Evolutionary conservation across 2,329 filamentous ascomycete genomes (phyloP), one percentile per base, ranked within the genome.

Genomic region (Xylariales sp.): DNA sequence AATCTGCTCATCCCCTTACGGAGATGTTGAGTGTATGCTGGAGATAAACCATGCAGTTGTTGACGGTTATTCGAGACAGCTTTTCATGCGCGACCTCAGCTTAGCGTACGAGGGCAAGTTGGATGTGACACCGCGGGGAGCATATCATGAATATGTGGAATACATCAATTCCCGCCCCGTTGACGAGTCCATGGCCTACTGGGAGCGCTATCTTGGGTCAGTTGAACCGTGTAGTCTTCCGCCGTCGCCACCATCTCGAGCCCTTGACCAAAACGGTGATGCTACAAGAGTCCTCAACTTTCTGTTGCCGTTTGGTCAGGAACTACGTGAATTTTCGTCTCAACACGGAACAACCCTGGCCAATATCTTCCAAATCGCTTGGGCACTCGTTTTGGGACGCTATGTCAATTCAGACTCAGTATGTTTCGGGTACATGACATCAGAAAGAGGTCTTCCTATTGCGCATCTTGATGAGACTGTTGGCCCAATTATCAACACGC

Each of bases 401-500:
- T 65, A 62, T 45, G 14, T 62, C 41, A 50, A 55, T 34, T 39
- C 52, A 7, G 32, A 41, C 32, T 53, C 50, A 1, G 58, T 39
- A 43, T 68, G 62, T 34, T 68, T 68, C n/a, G 66, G 66, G 7
- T 54, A 62, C 46, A 55, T 68, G 39, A 41, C 46, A 7, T 62
- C 66, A 0, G 66, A n/a, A 30, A 57, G 66, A 36, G 62, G 41
- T 10, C 2, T 62, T 14, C 62, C 62, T 8, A 59, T 68, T 32
- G 14, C 52, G 8, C 8, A 30, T 32, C 36, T 68, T 7, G 43
- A 68, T 34, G 53, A 68, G 5, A 46, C 52, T 3, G 46, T 68
- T 34, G 66, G 65, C n/a, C 57, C 61, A 18, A 46, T 68, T 34
- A 57, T 68, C 30, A 68, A 68, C 45, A 52, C 39, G 50, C 61